phyloP scores from a whole-genome alignment of 306 rosid genomes.

The peach (Prunus persica) region Prunus_persica_NCBIv2 NC_034011.1:7648001-7648500 shows the following conservation, averaged over 20 bases:
- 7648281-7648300: conserved; percentile 89
- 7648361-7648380: conserved; percentile 75
- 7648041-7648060: conserved; percentile 80
- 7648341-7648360: conserved; percentile 83
- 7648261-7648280: conserved; percentile 51
- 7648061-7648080: conserved; percentile 52
- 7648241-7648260: conserved; percentile 91
- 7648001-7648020: conserved; percentile 69
- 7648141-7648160: conserved; percentile 89
- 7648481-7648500: conserved; percentile 70
- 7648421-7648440: conserved; percentile 69
- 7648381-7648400: conserved; percentile 67
- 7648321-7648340: conserved; percentile 79
- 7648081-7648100: conserved; percentile 71
- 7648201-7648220: conserved; percentile 70
- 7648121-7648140: conserved; percentile 82
- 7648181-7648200: conserved; percentile 77
- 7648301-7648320: conserved; percentile 59
- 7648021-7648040: conserved; percentile 61
- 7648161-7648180: conserved; percentile 76
- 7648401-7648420: conserved; percentile 57
- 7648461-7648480: conserved; percentile 49
- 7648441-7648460: conserved; percentile 80
- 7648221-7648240: conserved; percentile 76
- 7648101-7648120: conserved; percentile 54